Evolutionary conservation across 2,329 filamentous ascomycete genomes (phyloP), one percentile per base, ranked within the genome.

Genomic region (Aspergillus transmontanensis): DNA sequence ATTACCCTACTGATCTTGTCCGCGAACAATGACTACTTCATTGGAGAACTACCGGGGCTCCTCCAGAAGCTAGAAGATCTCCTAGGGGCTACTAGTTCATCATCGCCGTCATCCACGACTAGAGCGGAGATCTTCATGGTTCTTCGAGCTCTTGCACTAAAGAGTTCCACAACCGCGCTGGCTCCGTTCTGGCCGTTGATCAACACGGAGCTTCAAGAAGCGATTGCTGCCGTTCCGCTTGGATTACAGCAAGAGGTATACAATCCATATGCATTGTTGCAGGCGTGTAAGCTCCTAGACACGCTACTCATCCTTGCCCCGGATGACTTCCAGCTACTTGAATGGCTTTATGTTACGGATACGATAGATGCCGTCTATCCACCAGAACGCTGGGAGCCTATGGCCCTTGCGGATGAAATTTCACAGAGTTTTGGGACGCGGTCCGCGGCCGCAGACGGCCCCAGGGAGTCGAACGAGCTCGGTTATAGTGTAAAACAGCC

Each of bases 291-390:
- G 75, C 85, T 99, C 3, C 85, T 99, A 4, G 95, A 99, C 73
- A 83, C 93, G 23, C 83, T 99, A n/a, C 86, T 98, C 16, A 89
- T 93, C 50, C 84, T 94, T 9, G 90, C 91, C 5, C 94, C 94
- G 0, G 95, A 99, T 69, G 95, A 99, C 76, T 99, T 98, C 79
- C 95, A 98, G 77, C 86, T 98, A n/a, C 90, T 96, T 72, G 93
- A 97, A 81, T 99, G 95, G 95, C 87, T 98, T 4, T 99, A 97
- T 77, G 89, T 99, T 60, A 96, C 93, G 1, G 95, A 99, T 78
- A 98, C 94, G 16, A 94, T 97, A 67, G 95, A 99, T 72, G 94
- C 95, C 1, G 91, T 99, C 39, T 96, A 99, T 78, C 89, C 91
- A 14, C 89, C 92, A 0, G 80, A 87, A 16, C 81, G 83, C 58